Base-by-base conservation (phyloP, 805 yeast species). In the Metschnikowia dekortorum region DNA sequence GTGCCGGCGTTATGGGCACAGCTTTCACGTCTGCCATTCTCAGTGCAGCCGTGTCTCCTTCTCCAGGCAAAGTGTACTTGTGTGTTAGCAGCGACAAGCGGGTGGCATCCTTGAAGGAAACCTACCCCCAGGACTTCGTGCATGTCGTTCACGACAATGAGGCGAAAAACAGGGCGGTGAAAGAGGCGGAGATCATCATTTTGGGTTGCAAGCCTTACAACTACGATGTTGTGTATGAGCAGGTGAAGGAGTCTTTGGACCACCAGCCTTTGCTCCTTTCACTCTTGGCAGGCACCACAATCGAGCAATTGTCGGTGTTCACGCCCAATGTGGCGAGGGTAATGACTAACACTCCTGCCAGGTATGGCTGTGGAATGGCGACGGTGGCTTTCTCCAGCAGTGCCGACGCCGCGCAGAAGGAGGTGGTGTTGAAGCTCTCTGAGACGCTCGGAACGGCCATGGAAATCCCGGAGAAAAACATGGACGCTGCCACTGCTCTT, bases 271-370 rank as follows among this genome's bases (percentile, higher is more conserved):
- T 89, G 53, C 65, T 92, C 29, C 84, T 92, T 50, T 88, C 96
- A 4, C 72, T 94, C 54, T 82, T 90, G 59, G 98, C 99, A 2
- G 99, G 99, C 11, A 87, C 89, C 80, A 88, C 96, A 14, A 83
- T 91, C 53, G 82, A 74, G 16, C 87, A 87, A 64, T 75, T 90
- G 58, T 54, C 65, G 16, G 61, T 65, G 1, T 78, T 81, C 60
- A 73, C 87, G 8, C 71, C 76, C 6, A 71, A 75, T 51, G 83
- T 92, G 32, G 88, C 95, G 22, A 80, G 96, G 55, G 96, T 95
- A n/a, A 91, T 95, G 96, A 92, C 99, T 42, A 94, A 92, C 71
- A 94, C 99, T 0, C 97, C 99, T 3, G 95, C 96, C 16, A 84
- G 85, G 66, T 88, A 80, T 66, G 96, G 97, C 22, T 82, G 84